Conservation (phyloP, 371 early-diverging fungal genomes). For the Chytridium lagenaria region DNA sequence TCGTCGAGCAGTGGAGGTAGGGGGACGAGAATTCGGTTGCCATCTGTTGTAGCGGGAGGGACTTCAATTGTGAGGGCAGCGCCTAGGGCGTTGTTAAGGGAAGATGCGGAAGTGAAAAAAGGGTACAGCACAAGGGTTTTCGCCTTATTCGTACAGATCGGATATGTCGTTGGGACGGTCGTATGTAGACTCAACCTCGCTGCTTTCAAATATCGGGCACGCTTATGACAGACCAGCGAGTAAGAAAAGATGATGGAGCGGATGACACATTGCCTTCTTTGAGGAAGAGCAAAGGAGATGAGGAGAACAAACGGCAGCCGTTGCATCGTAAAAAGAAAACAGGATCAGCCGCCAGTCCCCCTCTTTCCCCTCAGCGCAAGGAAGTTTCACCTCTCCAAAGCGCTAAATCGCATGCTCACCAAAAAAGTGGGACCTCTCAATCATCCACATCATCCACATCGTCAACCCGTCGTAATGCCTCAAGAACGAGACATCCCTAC, state of each 20-base stretch:
- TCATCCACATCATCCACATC: background rate
- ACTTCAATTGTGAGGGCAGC: slow-evolving; percentile 10
- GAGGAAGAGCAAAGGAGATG: background rate
- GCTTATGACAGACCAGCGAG: background rate
- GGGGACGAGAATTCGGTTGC: background rate
- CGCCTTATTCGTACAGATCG: slow-evolving; percentile 1
- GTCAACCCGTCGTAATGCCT: background rate
- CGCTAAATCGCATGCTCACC: background rate
- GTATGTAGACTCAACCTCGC: background rate
- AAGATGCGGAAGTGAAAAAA: slow-evolving; percentile 4
- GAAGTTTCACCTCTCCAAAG: background rate
- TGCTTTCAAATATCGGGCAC: background rate
- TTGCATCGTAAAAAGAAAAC: background rate
- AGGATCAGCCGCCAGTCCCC: background rate
- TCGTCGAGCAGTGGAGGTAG: background rate
- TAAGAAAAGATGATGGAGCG: background rate
- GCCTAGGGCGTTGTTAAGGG: background rate
- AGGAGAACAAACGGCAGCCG: background rate
- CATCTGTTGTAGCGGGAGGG: background rate
- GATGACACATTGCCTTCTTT: too few relatives aligned
- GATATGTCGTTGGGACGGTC: slow-evolving; percentile 7
- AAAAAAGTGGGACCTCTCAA: background rate
- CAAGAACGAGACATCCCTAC: slow-evolving; percentile 6
- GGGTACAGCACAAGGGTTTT: background rate
- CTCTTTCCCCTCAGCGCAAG: background rate